Conservation (phyloP, 1,284 basidiomycete species). For the Rugosomyces carneus region DNA sequence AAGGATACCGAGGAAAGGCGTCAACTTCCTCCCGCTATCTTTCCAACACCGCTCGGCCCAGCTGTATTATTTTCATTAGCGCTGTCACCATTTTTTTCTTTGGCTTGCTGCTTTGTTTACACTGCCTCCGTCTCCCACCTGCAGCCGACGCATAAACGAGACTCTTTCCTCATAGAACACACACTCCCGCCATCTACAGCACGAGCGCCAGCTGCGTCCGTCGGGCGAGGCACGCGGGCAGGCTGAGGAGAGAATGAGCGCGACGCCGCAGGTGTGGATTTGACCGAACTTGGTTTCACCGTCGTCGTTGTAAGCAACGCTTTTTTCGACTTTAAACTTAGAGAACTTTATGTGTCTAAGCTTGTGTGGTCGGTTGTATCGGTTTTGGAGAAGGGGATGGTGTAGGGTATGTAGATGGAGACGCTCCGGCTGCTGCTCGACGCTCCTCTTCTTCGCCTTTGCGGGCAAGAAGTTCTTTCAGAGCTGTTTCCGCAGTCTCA, state of each 20-base stretch:
- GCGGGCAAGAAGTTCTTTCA: conserved; percentile 43
- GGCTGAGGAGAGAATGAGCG: conserved; percentile 27
- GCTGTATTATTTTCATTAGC: no score
- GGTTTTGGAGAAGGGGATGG: conserved; percentile 10
- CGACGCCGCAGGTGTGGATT: conserved; percentile 27
- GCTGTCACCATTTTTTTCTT: no score
- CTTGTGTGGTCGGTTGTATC: conserved; percentile 16
- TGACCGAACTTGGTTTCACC: conserved; percentile 22
- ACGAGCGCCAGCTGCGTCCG: conserved; percentile 29
- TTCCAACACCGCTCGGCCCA: no score
- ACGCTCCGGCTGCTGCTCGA: conserved; percentile 48
- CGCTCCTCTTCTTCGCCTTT: conserved; percentile 41
- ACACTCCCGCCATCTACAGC: no score
- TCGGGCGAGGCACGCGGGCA: conserved; percentile 35
- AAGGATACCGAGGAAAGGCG: no score
- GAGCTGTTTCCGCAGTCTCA: conserved; percentile 37
- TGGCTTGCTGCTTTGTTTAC: no score
- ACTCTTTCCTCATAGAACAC: no score
- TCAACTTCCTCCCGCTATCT: no score
- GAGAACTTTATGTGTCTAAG: conserved; percentile 50
- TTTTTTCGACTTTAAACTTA: conserved; percentile 45
- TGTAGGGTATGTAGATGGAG: conserved; percentile 34
- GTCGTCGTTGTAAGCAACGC: conserved; percentile 48
- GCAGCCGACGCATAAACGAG: no score
- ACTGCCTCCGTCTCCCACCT: no score